These are phyloP conservation scores for Chalciporus sphaerocephalus DNA, from an alignment of 768 basidiomycete species.

Conservation along the genomic window DNA sequence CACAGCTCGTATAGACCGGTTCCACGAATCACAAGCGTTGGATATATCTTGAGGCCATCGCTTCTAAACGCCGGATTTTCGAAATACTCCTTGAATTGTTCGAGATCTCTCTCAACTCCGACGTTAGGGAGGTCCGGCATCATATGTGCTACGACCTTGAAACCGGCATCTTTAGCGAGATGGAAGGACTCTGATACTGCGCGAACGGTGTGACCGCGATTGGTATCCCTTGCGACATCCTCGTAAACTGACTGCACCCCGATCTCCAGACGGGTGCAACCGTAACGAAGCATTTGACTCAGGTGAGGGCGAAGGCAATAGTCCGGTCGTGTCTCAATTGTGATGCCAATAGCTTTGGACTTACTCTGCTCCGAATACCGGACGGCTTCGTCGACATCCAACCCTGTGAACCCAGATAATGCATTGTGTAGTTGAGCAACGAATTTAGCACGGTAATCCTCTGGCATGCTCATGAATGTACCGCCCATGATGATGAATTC, in stretches of 20 bases:
- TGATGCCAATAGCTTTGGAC: constrained; percentile 98
- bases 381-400: constrained; percentile 94
- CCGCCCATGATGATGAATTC: constrained; percentile 97
- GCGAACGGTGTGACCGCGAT: constrained; percentile 97
- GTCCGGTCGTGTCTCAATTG: constrained; percentile 97
- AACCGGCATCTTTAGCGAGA: constrained; percentile 96
- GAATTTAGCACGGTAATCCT: constrained; percentile 91
- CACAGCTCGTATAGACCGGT: constrained; percentile 95
- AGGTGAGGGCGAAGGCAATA: constrained; percentile 97
- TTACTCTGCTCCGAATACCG: constrained; percentile 96
- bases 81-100: constrained; percentile 99
- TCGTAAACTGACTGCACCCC: constrained; percentile 99
- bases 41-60: constrained; percentile 97
- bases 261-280: constrained; percentile 96
- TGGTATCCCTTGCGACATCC: constrained; percentile 97
- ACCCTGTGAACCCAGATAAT: constrained; percentile 88
- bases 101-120: constrained; percentile 93
- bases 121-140: constrained; percentile 99
- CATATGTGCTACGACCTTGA: constrained; percentile 99
- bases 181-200: constrained; percentile 97
- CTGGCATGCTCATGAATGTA: constrained; percentile 99
- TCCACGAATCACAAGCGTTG: constrained; percentile 95
- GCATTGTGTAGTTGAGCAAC: constrained; percentile 97
- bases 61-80: constrained; percentile 97
- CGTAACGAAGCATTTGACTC: constrained; percentile 98